Percentiles rank a stretch among this genome's conserved stretches.
Evolutionary conservation across 2,329 filamentous ascomycete species (phyloP).

Genomic region (Aspergillus awamori): DNA sequence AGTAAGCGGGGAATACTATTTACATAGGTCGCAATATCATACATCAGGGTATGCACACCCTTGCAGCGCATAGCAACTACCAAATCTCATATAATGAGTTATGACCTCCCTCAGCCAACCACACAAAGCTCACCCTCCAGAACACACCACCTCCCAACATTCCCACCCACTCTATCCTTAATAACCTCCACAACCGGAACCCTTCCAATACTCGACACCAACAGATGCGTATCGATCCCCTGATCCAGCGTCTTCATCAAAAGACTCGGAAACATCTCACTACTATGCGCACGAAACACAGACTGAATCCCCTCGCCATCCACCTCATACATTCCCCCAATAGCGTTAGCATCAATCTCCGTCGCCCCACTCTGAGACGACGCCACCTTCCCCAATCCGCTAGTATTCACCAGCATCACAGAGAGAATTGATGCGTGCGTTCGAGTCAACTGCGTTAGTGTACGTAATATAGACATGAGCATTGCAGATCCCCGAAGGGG

Average conservation of each 20-base stretch:
- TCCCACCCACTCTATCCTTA: constrained; percentile 42
- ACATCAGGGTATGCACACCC: background rate
- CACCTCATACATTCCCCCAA: background rate
- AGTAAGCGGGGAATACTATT: background rate
- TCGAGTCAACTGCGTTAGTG: constrained; percentile 37
- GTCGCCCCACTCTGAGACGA: constrained; percentile 1
- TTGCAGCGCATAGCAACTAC: background rate
- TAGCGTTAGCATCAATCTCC: background rate
- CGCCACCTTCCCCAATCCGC: constrained; percentile 28
- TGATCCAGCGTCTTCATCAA: constrained; percentile 42
- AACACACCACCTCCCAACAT: constrained; percentile 42
- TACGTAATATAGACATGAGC: constrained; percentile 36
- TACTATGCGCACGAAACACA: constrained; percentile 26
- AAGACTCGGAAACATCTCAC: constrained; percentile 31
- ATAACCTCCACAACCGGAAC: constrained; percentile 40
- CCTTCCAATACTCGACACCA: constrained; percentile 34
- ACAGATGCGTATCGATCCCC: constrained; percentile 43
- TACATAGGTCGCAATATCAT: background rate
- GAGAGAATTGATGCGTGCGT: constrained; percentile 33
- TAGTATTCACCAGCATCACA: constrained; percentile 42
- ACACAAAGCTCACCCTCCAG: constrained; percentile 21
- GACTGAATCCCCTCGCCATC: constrained; percentile 31
- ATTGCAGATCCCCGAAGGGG: constrained; percentile 38
- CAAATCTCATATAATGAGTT: background rate
- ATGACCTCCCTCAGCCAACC: no score